These are phyloP conservation scores for Ilex aquifolium DNA, from an alignment of 257 asterid genomes.

Conservation along the genomic window DNA sequence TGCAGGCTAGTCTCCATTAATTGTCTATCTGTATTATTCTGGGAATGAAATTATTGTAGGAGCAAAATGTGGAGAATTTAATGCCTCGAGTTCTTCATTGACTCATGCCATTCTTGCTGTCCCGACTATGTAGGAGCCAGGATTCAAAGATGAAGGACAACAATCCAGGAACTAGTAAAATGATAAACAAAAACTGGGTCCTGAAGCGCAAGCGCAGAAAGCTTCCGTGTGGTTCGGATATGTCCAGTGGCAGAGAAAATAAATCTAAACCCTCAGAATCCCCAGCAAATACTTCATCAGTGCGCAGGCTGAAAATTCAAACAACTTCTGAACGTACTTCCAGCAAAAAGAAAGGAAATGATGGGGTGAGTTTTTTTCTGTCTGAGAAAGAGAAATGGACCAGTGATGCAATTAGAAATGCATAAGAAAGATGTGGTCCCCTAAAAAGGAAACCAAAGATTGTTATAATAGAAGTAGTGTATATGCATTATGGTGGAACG, in stretches of 20 bases:
- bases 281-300: conserved; percentile 28
- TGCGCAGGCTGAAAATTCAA: conserved; percentile 32
- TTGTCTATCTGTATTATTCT: too few species aligned
- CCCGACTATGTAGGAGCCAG: conserved; percentile 11
- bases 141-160: conserved; percentile 46
- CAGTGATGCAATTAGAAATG: too few species aligned
- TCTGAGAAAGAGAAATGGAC: neutral
- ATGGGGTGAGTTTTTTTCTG: conserved; percentile 53
- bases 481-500: neutral
- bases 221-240: conserved; percentile 45
- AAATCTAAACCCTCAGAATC: conserved; percentile 33
- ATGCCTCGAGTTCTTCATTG: conserved; percentile 6
- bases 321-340: conserved; percentile 25
- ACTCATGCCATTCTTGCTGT: conserved; percentile 1
- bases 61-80: neutral
- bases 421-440: too few species aligned
- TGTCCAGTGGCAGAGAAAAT: conserved; percentile 33
- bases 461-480: too few species aligned
- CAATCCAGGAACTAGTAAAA: conserved; percentile 37
- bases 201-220: conserved; percentile 64
- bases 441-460: too few species aligned
- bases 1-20: too few species aligned
- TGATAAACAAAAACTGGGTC: conserved; percentile 63
- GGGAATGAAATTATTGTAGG: neutral
- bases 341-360: conserved; percentile 77